A percentile compares a stretch with the other conserved stretches of the same genome.
phyloP scores from a whole-genome alignment of 164 flowering plant genomes.

The Houttuynia cordata region DNA sequence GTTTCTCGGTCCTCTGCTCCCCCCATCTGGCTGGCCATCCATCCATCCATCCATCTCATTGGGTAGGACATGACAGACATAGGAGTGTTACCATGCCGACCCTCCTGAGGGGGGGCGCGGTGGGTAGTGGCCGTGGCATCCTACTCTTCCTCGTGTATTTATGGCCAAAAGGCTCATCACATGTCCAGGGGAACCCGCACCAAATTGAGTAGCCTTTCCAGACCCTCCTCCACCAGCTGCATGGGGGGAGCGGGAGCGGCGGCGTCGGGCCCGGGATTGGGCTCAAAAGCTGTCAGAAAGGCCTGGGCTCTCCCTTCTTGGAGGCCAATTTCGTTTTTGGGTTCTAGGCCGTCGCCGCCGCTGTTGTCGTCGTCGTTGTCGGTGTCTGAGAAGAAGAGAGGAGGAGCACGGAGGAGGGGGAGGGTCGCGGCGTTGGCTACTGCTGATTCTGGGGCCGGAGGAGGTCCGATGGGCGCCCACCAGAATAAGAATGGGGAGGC shows the following conservation, averaged over 20 bases:
- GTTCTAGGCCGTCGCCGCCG: not conserved
- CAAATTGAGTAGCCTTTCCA: not conserved
- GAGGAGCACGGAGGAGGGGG: not conserved
- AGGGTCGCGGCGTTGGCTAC: not conserved
- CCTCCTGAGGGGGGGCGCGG: not conserved
- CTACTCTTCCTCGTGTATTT: not conserved
- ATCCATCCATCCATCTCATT: too few relatives aligned
- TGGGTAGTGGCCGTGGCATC: not conserved
- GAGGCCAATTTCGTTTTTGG: not conserved
- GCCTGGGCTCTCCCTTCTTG: not conserved
- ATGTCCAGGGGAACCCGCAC: not conserved
- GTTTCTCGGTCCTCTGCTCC: too few relatives aligned
- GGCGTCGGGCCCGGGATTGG: not conserved
- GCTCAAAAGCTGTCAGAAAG: not conserved
- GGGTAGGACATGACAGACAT: too few relatives aligned
- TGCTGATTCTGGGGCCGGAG: constrained; percentile 1
- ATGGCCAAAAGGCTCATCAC: not conserved
- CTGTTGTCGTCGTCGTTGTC: too few relatives aligned
- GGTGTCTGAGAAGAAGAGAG: too few relatives aligned
- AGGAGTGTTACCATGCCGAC: too few relatives aligned
- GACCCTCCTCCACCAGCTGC: not conserved
- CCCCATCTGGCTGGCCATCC: too few relatives aligned
- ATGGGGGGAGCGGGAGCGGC: not conserved
- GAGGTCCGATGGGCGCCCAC: not conserved
- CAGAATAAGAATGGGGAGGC: not conserved